phyloP scores from a whole-genome alignment of 208 protist genomes.

The Wallacemonas sp. region DNA sequence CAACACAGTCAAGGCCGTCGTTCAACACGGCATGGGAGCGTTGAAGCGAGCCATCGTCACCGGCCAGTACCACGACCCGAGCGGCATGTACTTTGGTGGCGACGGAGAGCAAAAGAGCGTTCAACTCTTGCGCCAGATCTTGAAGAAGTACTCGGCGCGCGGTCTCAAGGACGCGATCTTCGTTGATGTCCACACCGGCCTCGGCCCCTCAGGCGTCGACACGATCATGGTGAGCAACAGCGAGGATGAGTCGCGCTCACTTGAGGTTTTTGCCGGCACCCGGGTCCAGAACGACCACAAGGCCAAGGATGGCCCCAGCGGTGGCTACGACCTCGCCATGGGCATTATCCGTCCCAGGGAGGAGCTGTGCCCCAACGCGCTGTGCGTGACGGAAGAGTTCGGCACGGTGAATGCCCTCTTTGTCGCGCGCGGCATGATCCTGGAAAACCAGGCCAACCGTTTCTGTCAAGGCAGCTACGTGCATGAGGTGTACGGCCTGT shows the following conservation, averaged over 20 bases:
- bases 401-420: conserved; percentile 63
- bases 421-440: conserved; percentile 48
- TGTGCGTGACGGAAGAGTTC: conserved; percentile 74
- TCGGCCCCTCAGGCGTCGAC: conserved; percentile 60
- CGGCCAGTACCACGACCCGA: conserved; percentile 74
- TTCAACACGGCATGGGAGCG: conserved; percentile 28
- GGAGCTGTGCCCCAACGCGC: conserved; percentile 41
- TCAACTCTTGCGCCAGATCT: conserved; percentile 41
- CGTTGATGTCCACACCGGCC: conserved; percentile 74
- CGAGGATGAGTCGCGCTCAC: conserved; percentile 18
- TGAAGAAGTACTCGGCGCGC: conserved; percentile 32
- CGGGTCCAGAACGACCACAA: conserved; percentile 30
- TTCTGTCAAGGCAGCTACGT: conserved; percentile 55
- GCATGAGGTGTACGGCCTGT: conserved; percentile 64
- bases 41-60: conserved; percentile 58
- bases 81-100: conserved; percentile 74
- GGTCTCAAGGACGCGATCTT: conserved; percentile 45
- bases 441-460: conserved; percentile 74
- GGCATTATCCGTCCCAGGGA: conserved; percentile 41
- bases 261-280: conserved; percentile 30
- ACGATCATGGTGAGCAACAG: conserved; percentile 59
- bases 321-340: conserved; percentile 35
- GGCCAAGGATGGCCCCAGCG: conserved; percentile 28
- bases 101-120: conserved; percentile 61
- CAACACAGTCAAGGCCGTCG: conserved; percentile 19